Base-by-base conservation (phyloP, 2,329 filamentous ascomycete species). In the Mariannaea sp. region DNA sequence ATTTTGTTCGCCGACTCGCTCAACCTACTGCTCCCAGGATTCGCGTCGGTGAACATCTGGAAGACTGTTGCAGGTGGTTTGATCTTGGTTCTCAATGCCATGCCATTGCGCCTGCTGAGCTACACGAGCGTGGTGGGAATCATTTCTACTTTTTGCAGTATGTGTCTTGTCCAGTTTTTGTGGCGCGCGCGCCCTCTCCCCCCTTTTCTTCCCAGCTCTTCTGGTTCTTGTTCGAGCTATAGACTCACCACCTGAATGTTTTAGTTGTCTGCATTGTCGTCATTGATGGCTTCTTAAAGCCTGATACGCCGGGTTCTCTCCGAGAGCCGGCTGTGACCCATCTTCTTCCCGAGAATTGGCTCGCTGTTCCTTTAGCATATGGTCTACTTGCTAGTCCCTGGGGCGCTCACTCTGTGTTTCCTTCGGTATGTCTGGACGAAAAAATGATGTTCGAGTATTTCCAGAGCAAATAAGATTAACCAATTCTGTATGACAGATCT, bases 121-220 rank as follows among this genome's bases (percentile, higher is more conserved):
- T 91, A 96, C 66, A 96, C 91, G 20, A 96, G 91, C 69, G 86
- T 97, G 52, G 77, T 97, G 57, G 93, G 93, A n/a, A 96, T 99
- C 46, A 77, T 97, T 62, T 92, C 85, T 52, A 96, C 90, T 62
- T 87, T 96, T 60, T 86, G 86, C 66, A 97, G 90, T 93, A 77
- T 78, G 89, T 87, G 19, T 20, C 22, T 14, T 29, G 5, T 10
- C n/a, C n/a, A n/a, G 19, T 5, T 19, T 47, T 0, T 39, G 53
- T 27, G n/a, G 40, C n/a, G n/a, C n/a, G n/a, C n/a, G n/a, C n/a
- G n/a, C n/a, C n/a, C n/a, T n/a, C n/a, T n/a, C n/a, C n/a, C n/a
- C n/a, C n/a, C n/a, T n/a, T n/a, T n/a, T 14, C 7, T 40, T 6
- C 6, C 41, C 36, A 12, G 13, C 7, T 12, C 5, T 32, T 12